A percentile compares a stretch with the other conserved stretches of the same genome.
Evolutionary conservation across 345 rosid species (phyloP).

Genomic region (Acer yangbiense): DNA sequence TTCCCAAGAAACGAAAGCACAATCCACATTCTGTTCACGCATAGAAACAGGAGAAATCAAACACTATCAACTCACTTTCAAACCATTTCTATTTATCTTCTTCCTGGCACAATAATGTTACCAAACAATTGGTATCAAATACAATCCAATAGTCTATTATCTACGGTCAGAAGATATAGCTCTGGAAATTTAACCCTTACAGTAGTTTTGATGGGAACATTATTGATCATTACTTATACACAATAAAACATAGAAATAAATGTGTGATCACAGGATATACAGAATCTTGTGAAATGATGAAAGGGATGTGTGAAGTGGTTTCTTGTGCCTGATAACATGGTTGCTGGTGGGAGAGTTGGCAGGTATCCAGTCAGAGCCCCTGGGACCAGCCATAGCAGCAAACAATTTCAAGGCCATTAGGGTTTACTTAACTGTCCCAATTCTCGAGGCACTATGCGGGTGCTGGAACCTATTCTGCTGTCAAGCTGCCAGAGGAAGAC

Average conservation of each 20-base stretch:
- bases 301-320: neutral
- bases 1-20: too few species aligned
- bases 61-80: too few species aligned
- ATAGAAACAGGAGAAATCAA: too few species aligned
- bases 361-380: constrained; percentile 83
- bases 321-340: neutral
- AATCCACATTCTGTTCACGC: too few species aligned
- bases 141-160: too few species aligned
- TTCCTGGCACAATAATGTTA: too few species aligned
- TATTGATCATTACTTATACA: too few species aligned
- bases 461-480: constrained; percentile 78
- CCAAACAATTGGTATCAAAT: too few species aligned
- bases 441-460: constrained; percentile 81
- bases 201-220: neutral
- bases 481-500: constrained; percentile 72
- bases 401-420: constrained; percentile 82
- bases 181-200: neutral
- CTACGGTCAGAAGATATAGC: too few species aligned
- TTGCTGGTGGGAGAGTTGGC: constrained; percentile 88
- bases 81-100: neutral
- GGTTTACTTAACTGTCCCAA: constrained; percentile 82
- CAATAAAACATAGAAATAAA: too few species aligned
- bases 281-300: constrained; percentile 18
- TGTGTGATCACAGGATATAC: constrained; percentile 6
- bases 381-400: constrained; percentile 86